Conservation (phyloP, 768 basidiomycete genomes). For the Gyrodon lividus region DNA sequence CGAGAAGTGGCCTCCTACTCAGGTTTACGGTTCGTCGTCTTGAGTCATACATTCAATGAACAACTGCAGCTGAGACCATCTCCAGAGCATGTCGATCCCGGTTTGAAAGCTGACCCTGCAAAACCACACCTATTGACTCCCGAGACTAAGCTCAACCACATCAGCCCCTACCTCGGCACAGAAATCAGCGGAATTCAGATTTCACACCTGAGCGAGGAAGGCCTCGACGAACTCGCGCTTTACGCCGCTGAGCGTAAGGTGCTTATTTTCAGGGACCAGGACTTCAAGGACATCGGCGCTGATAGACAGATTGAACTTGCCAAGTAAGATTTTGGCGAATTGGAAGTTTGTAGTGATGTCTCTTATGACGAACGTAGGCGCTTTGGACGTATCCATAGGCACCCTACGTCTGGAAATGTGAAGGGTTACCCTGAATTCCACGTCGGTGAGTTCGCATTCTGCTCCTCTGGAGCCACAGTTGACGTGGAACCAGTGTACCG, state of each 20-base stretch:
- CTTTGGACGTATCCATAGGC: constrained; percentile 46
- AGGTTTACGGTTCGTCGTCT: constrained; percentile 26
- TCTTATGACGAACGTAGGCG: constrained; percentile 25
- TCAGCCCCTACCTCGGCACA: constrained; percentile 54
- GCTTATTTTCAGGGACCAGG: constrained; percentile 56
- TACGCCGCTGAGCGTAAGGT: constrained; percentile 53
- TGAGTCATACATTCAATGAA: neutral
- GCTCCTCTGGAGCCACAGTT: neutral
- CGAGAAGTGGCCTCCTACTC: constrained; percentile 51
- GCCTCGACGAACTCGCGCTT: constrained; percentile 53
- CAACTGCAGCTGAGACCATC: neutral
- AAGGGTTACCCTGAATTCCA: constrained; percentile 60
- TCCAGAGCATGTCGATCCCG: constrained; percentile 45
- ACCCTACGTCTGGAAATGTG: constrained; percentile 51
- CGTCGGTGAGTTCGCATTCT: constrained; percentile 40
- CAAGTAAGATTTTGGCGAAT: constrained; percentile 24
- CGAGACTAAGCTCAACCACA: constrained; percentile 36
- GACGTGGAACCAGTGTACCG: constrained; percentile 43
- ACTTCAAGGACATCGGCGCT: constrained; percentile 56
- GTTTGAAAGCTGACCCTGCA: constrained; percentile 45
- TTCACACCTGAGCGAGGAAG: constrained; percentile 49
- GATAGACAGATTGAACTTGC: constrained; percentile 55
- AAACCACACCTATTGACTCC: constrained; percentile 50
- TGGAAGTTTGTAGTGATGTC: neutral
- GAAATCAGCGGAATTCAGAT: constrained; percentile 52